Evolutionary conservation across 495 filamentous ascomycete species (phyloP).

Genomic region (Penicillium malachiteum): DNA sequence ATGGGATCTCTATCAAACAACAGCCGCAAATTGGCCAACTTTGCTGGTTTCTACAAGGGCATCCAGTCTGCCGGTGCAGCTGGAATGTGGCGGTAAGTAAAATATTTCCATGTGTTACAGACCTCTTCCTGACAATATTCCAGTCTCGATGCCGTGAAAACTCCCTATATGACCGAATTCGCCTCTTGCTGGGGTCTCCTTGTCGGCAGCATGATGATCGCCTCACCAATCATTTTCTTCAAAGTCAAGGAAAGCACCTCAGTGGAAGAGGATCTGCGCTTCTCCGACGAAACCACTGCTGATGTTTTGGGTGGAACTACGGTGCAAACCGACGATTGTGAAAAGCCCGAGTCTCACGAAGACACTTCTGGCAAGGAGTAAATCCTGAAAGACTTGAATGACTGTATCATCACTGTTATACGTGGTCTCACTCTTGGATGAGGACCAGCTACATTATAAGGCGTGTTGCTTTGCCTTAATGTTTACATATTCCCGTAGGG

Average conservation of each 20-base stretch:
- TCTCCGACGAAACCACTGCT: slow-evolving; percentile 70
- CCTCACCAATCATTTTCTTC: slow-evolving; percentile 74
- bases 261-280: slow-evolving; percentile 76
- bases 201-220: slow-evolving; percentile 66
- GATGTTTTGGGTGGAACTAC: slow-evolving; percentile 31
- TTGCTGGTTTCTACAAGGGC: slow-evolving; percentile 95
- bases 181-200: slow-evolving; percentile 70
- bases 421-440: no score
- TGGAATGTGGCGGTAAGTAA: slow-evolving; percentile 69
- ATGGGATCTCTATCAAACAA: slow-evolving; percentile 94
- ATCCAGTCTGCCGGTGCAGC: slow-evolving; percentile 92
- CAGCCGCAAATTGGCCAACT: slow-evolving; percentile 85
- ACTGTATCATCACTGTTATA: no score
- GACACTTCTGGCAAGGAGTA: slow-evolving; percentile 10
- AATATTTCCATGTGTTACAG: neutral
- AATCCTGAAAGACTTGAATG: neutral
- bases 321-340: slow-evolving; percentile 10
- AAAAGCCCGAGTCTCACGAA: slow-evolving; percentile 17
- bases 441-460: no score
- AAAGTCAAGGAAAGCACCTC: slow-evolving; percentile 72
- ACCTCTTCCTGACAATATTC: slow-evolving; percentile 7
- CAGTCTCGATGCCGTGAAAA: slow-evolving; percentile 61
- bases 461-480: no score
- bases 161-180: slow-evolving; percentile 64
- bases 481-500: no score